Evolutionary conservation across 495 filamentous ascomycete species (phyloP), one percentile per base, ranked within the genome.

Genomic region (Podospora australis): DNA sequence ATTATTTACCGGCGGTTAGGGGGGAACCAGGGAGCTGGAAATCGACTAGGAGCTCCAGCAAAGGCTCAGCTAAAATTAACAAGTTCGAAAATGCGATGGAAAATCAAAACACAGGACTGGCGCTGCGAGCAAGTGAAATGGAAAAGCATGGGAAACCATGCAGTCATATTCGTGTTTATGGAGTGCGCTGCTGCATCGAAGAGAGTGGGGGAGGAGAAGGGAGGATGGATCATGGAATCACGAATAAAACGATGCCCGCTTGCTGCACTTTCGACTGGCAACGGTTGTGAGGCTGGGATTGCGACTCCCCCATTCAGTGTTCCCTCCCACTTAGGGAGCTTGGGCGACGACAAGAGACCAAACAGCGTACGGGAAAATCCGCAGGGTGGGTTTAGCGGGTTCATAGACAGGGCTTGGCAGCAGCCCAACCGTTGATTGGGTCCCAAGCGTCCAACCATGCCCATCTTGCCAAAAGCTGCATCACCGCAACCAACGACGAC

Each of bases 201-300:
- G 6, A 6, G 32, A 36, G 32, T 36, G 32, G 32, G 32, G 32
- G 32, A 36, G n/a, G n/a, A n/a, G n/a, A n/a, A n/a, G n/a, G n/a
- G n/a, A n/a, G n/a, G n/a, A n/a, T n/a, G n/a, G n/a, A n/a, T n/a
- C n/a, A n/a, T n/a, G n/a, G n/a, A n/a, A n/a, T n/a, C n/a, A n/a
- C n/a, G n/a, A 36, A 36, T 36, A n/a, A 36, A 19, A n/a, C 9
- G 32, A 6, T 6, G 6, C 26, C 26, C 11, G 11, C 26, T 6
- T 11, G 11, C 6, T 29, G 26, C 11, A 11, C 3, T 10, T 16
- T 8, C 13, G 32, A 16, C 32, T 36, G 32, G 32, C 32, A 36
- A 36, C 32, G 19, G 13, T 20, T 42, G 41, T 48, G 54, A 56
- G 57, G 50, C 50, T 57, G 57, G 53, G 57, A 54, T 57, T 57